These are phyloP conservation scores for Mallotus repandus DNA, from an alignment of 441 rosid species.

Conservation along the genomic window DNA sequence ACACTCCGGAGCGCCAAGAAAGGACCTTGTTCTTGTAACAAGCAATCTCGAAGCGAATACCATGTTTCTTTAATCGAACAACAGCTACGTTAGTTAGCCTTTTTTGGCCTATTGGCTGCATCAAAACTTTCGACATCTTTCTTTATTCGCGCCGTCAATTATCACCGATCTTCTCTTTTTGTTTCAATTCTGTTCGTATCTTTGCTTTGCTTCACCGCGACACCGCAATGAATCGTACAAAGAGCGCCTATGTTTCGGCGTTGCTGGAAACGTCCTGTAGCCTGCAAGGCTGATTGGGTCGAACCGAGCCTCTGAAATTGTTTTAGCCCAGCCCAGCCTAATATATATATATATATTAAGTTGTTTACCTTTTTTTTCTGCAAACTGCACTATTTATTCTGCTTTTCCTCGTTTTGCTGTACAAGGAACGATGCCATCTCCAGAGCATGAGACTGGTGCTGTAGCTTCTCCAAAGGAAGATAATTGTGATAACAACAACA, in stretches of 20 bases:
- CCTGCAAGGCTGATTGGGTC: too few relatives aligned
- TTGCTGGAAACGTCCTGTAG: too few relatives aligned
- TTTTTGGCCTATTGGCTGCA: conserved; percentile 95
- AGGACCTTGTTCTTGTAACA: conserved; percentile 99
- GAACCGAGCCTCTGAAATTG: too few relatives aligned
- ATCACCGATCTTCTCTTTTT: neutral
- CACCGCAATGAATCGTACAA: too few relatives aligned
- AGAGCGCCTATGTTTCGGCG: too few relatives aligned
- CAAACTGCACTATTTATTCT: neutral
- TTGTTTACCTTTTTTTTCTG: neutral
- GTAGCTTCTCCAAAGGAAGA: conserved; percentile 32
- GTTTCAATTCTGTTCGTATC: too few relatives aligned
- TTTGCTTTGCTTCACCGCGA: too few relatives aligned
- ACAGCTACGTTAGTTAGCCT: conserved; percentile 95
- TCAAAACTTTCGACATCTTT: conserved; percentile 62
- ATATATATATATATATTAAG: too few relatives aligned
- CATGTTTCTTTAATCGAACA: conserved; percentile 84
- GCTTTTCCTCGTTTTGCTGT: too few relatives aligned
- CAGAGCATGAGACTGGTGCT: conserved; percentile 31
- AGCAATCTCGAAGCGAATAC: conserved; percentile 94
- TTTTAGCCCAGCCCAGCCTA: neutral
- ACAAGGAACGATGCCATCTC: conserved; percentile 33
- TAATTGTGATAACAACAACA: conserved; percentile 15
- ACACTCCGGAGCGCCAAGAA: conserved; percentile 99
- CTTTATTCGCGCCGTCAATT: neutral